Percentiles rank a stretch among this genome's conserved stretches.
These are phyloP conservation scores for Sclerotinia sclerotiorum DNA, from an alignment of 2,329 filamentous ascomycete species.

Conservation along the genomic window DNA sequence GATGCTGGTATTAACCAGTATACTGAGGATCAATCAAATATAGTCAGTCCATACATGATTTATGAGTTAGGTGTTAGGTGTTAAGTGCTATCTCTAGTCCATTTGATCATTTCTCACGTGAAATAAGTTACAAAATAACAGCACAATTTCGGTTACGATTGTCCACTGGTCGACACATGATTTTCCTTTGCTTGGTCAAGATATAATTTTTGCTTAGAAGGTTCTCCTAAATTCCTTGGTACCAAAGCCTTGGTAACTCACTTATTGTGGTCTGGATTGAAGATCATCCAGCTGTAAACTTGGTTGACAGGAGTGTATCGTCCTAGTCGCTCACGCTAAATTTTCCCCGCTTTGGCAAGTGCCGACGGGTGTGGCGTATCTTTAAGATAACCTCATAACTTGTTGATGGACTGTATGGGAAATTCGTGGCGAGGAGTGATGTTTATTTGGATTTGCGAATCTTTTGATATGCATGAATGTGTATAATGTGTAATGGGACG, in stretches of 20 bases:
- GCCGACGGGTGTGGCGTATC: not conserved
- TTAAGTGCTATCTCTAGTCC: not conserved
- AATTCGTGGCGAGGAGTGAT: not conserved
- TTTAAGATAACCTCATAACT: not conserved
- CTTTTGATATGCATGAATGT: not conserved
- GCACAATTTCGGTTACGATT: not conserved
- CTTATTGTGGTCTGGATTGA: not conserved
- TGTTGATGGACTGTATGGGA: not conserved
- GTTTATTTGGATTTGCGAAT: not conserved
- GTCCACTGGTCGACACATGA: not conserved
- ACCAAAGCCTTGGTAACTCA: not conserved
- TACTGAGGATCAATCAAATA: not conserved
- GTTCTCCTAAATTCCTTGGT: not conserved
- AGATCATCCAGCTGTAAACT: not conserved
- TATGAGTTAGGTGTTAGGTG: not conserved
- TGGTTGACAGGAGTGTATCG: not conserved
- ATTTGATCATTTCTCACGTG: not conserved
- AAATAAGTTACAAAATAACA: not conserved
- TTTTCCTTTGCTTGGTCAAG: no score
- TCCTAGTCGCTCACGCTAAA: not conserved
- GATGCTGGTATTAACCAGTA: not conserved
- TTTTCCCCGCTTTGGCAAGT: not conserved
- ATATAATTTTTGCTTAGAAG: not conserved
- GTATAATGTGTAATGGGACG: not conserved
- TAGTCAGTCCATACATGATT: not conserved